These are phyloP conservation scores for Stromatinia cepivora DNA, from an alignment of 2,329 filamentous ascomycete genomes.

Conservation along the genomic window DNA sequence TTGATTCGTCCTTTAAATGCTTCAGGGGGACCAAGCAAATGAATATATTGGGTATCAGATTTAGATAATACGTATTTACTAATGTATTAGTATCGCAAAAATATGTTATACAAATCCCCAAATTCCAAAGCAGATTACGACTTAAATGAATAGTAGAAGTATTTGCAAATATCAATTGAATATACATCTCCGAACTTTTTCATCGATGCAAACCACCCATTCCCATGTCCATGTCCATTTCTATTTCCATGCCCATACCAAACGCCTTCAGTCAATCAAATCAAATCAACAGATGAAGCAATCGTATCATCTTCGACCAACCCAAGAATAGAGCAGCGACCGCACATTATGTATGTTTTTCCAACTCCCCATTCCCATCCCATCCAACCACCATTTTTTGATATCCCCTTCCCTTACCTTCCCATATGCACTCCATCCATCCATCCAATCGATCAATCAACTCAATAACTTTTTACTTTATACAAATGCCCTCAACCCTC, in stretches of 20 bases:
- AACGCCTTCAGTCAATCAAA: not conserved
- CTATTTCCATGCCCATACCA: not conserved
- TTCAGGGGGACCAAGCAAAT: too few species aligned
- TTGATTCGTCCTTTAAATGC: slow-evolving; percentile 1
- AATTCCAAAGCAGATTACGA: not conserved
- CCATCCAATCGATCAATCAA: slow-evolving; percentile 2
- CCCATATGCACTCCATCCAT: slow-evolving; percentile 10
- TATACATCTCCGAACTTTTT: slow-evolving; percentile 4
- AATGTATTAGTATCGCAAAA: too few species aligned
- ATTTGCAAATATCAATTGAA: slow-evolving; percentile 1
- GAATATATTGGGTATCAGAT: too few species aligned
- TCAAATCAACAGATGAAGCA: not conserved
- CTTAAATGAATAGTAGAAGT: not conserved
- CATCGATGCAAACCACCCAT: slow-evolving; percentile 3
- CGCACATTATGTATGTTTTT: slow-evolving; percentile 12
- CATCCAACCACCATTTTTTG: slow-evolving; percentile 6
- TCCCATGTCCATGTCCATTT: not conserved
- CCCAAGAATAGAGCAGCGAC: not conserved
- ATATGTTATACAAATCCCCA: too few species aligned
- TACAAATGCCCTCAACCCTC: slow-evolving; percentile 18
- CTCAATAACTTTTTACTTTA: slow-evolving; percentile 12
- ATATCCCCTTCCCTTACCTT: not conserved
- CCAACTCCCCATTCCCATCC: slow-evolving; percentile 10
- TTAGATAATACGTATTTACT: too few species aligned
- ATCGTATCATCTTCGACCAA: not conserved